Conservation (phyloP, 2,329 filamentous ascomycete species). For the Claviceps fusiformis region DNA sequence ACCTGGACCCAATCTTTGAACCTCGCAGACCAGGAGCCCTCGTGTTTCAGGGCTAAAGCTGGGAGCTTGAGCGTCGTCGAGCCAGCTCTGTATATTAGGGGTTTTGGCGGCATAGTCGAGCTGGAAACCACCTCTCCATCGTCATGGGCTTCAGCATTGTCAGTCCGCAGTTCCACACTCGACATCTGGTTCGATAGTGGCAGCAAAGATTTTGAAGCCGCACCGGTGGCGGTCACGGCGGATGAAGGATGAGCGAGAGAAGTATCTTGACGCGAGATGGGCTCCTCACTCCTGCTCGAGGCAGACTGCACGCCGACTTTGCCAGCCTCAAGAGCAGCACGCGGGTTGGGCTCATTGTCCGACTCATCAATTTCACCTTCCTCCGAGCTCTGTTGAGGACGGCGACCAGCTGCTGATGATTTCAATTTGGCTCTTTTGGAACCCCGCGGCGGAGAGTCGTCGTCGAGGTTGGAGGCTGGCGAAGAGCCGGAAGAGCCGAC, state of each 20-base stretch:
- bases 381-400: constrained; percentile 12
- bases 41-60: constrained; percentile 12
- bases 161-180: background rate
- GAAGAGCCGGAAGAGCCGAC: constrained; percentile 1
- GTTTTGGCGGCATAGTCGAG: constrained; percentile 10
- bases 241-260: background rate
- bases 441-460: background rate
- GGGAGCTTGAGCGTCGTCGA: constrained; percentile 15
- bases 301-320: background rate
- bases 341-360: constrained; percentile 4
- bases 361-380: constrained; percentile 21
- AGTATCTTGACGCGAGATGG: background rate
- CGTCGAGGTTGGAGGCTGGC: background rate
- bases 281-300: background rate
- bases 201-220: background rate
- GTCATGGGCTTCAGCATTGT: background rate
- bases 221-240: background rate
- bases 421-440: constrained; percentile 11
- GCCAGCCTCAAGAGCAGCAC: constrained; percentile 5
- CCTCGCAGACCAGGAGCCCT: constrained; percentile 21
- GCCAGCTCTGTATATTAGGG: constrained; percentile 11
- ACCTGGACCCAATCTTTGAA: constrained; percentile 21
- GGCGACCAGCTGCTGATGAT: constrained; percentile 1
- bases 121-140: background rate
- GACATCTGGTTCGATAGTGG: background rate